A percentile compares a stretch with the other conserved stretches of the same genome.
phyloP scores from a whole-genome alignment of 1,284 basidiomycete genomes.

The Cryptococcus deneoformans region DNA sequence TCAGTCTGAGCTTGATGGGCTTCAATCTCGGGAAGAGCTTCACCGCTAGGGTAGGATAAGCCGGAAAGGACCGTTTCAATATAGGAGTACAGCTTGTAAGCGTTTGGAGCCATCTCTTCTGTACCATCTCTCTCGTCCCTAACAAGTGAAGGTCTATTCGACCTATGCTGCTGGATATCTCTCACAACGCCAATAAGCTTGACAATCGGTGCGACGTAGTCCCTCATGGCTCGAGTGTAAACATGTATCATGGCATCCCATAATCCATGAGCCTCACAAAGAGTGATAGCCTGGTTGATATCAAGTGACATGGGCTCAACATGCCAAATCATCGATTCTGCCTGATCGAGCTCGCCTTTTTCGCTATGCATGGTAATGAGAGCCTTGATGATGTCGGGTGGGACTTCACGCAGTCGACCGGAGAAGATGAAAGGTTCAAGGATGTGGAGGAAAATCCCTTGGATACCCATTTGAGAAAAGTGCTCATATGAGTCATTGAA shows the following conservation, averaged over 20 bases:
- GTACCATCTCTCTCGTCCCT: slow-evolving; percentile 55
- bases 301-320: slow-evolving; percentile 89
- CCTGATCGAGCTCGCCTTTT: slow-evolving; percentile 66
- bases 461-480: slow-evolving; percentile 81
- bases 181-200: slow-evolving; percentile 76
- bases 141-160: slow-evolving; percentile 41
- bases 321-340: slow-evolving; percentile 92
- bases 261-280: slow-evolving; percentile 78
- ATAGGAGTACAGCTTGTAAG: slow-evolving; percentile 92
- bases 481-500: slow-evolving; percentile 91
- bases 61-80: slow-evolving; percentile 84
- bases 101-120: slow-evolving; percentile 59
- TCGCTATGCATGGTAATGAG: slow-evolving; percentile 76
- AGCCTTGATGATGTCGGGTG: slow-evolving; percentile 82
- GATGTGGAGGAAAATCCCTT: slow-evolving; percentile 79
- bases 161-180: slow-evolving; percentile 57
- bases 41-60: slow-evolving; percentile 79
- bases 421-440: slow-evolving; percentile 82
- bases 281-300: slow-evolving; percentile 83
- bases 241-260: slow-evolving; percentile 96
- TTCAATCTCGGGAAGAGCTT: slow-evolving; percentile 63
- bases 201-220: slow-evolving; percentile 86
- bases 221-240: slow-evolving; percentile 80
- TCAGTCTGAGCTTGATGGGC: slow-evolving; percentile 65
- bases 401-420: slow-evolving; percentile 67